Conservation (phyloP, 2,329 filamentous ascomycete genomes). For the Elsinoe necatrix region DNA sequence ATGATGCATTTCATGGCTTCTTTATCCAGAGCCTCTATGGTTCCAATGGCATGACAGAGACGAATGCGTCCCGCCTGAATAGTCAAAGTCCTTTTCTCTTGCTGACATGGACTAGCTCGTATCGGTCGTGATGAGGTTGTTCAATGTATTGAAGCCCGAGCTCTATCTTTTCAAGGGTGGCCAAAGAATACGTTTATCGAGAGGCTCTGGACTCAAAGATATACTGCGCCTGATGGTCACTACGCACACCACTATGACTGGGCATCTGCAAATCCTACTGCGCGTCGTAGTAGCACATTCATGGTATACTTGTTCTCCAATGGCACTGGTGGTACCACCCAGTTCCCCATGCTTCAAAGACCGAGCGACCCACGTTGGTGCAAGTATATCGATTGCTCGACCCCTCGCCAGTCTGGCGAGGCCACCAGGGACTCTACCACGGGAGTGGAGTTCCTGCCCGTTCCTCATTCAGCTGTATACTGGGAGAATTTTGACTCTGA, state of each 20-base stretch:
- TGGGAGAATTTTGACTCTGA: slow-evolving; percentile 53
- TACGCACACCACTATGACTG: slow-evolving; percentile 55
- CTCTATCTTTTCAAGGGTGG: slow-evolving; percentile 53
- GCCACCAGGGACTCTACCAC: not conserved
- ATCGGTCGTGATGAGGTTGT: slow-evolving; percentile 42
- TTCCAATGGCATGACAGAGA: not conserved
- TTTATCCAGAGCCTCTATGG: no score
- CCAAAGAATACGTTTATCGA: slow-evolving; percentile 50
- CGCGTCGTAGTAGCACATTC: slow-evolving; percentile 46
- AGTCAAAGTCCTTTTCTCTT: slow-evolving; percentile 19
- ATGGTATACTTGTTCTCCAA: slow-evolving; percentile 52
- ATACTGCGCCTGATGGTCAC: slow-evolving; percentile 46
- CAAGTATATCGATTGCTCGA: slow-evolving; percentile 47
- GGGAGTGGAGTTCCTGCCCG: slow-evolving; percentile 51
- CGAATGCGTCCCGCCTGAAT: not conserved
- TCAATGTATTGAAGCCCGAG: slow-evolving; percentile 51
- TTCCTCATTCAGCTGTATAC: slow-evolving; percentile 51
- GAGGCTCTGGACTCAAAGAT: slow-evolving; percentile 52
- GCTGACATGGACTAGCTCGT: slow-evolving; percentile 26
- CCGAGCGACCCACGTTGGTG: slow-evolving; percentile 45
- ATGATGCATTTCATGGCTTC: no score
- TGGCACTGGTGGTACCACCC: slow-evolving; percentile 51
- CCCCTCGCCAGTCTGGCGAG: slow-evolving; percentile 15
- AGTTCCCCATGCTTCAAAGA: slow-evolving; percentile 47
- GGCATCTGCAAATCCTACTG: slow-evolving; percentile 30